Evolutionary conservation across 352 stramenopile genomes (phyloP), one percentile per base, ranked within the genome.

Genomic region (Aphanomyces cochlioides): DNA sequence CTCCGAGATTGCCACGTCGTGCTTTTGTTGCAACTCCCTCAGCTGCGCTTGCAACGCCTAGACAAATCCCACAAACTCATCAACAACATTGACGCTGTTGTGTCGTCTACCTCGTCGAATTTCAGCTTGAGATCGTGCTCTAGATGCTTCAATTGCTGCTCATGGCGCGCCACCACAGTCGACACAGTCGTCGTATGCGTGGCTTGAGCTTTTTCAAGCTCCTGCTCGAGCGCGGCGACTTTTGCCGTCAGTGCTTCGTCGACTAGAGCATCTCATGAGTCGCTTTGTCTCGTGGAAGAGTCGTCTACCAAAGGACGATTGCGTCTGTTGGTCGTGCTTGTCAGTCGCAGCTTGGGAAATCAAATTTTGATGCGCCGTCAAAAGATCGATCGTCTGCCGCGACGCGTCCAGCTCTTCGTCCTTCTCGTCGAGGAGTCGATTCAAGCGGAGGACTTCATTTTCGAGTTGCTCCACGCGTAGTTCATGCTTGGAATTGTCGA

Each of bases 351-450:
- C 7, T 21, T 10, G 17, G 10, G 28, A 12, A 12, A 59, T 17
- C 13, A 69, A 13, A n/a, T 19, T 17, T 36, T 69, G 39, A 53
- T 69, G 63, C 38, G 45, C 63, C 50, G 63, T 58, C 15, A 69
- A 39, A 0, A 47, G 10, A n/a, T 69, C 63, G 3, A 69, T 69
- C 50, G 41, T 69, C 28, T 6, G 12, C n/a, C 45, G 63, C 21
- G 36, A 15, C 21, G 41, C 47, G 7, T 54, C 63, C 15, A 69
- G 13, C n/a, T 59, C 63, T 37, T 69, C 63, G 36, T 69, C 63
- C 41, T 69, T 69, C 12, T 58, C 28, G 15, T 54, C 15, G 15
- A 54, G 21, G n/a, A 59, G 63, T 19, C 63, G 63, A 13, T 45
- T 28, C 38, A 69, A 39, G 6, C 63, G 63, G 3, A 17, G 7